Evolutionary conservation across 2,329 filamentous ascomycete genomes (phyloP).

Genomic region (Colletotrichum zoysiae): DNA sequence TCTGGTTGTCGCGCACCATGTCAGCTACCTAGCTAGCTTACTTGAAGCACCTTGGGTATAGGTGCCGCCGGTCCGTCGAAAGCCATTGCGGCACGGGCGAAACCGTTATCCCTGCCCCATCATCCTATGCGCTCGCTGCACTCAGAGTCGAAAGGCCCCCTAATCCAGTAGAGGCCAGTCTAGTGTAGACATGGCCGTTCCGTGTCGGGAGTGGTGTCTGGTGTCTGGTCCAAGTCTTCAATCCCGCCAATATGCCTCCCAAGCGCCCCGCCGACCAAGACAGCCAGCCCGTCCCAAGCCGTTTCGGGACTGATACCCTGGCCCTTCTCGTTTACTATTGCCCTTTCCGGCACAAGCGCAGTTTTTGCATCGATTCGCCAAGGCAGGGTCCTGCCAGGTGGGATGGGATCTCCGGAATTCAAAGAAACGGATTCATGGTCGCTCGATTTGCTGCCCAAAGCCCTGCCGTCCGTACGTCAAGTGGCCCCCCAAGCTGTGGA

Average conservation of each 20-base stretch:
- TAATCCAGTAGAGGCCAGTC: neutral
- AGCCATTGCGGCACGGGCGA: slow-evolving; percentile 37
- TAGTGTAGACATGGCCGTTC: slow-evolving; percentile 15
- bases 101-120: slow-evolving; percentile 25
- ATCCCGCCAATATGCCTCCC: slow-evolving; percentile 12
- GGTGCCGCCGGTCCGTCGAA: slow-evolving; percentile 37
- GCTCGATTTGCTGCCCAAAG: slow-evolving; percentile 27
- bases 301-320: slow-evolving; percentile 15
- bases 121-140: neutral
- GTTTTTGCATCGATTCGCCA: slow-evolving; percentile 4
- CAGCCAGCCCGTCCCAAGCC: slow-evolving; percentile 11
- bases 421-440: slow-evolving; percentile 36
- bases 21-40: neutral
- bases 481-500: slow-evolving; percentile 1
- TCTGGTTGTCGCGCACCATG: slow-evolving; percentile 36
- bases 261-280: slow-evolving; percentile 28
- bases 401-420: slow-evolving; percentile 42
- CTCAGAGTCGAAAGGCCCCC: neutral
- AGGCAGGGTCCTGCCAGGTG: slow-evolving; percentile 31
- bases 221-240: neutral
- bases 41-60: slow-evolving; percentile 12
- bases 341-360: slow-evolving; percentile 38
- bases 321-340: slow-evolving; percentile 41
- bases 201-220: neutral
- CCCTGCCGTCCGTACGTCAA: slow-evolving; percentile 24